Evolutionary conservation across 176 grass and related monocot genomes (phyloP), one percentile per base, ranked within the genome.

Genomic region (Carex kokanica): DNA sequence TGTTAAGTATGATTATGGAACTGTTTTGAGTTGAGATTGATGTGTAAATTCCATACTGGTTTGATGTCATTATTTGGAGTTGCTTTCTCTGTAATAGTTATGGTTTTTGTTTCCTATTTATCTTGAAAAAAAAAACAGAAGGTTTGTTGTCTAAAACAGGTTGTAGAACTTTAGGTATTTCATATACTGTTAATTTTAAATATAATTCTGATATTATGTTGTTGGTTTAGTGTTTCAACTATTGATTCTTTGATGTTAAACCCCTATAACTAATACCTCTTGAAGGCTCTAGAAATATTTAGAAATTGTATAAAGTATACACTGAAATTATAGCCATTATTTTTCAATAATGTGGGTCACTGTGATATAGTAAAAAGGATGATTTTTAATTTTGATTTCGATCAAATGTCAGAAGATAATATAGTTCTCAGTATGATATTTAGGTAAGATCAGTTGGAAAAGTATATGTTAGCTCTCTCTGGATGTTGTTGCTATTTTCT

Each of bases 11-110:
- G 57, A 38, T 59, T 6, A 60, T 60, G 55, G 31, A 62, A 34
- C 15, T 79, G 31, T 62, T 79, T 79, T 21, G 78, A 59, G 27
- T 57, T 78, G 74, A 78, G 74, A 57, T 80, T 61, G 78, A 80
- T 38, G 9, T 80, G 55, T 23, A 80, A 80, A 80, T 80, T 80
- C n/a, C 78, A 36, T 60, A 27, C 5, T 80, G 29, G 36, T 80
- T 55, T 80, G 78, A 80, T 80, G 9, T 57, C 34, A 27, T 36
- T 80, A n/a, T 80, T 60, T 41, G 55, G 2, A 61, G 32, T 61
- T 75, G 78, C 27, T 80, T 61, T 80, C 17, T 58, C 78, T 29
- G 34, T 70, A 41, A 41, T 70, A 20, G 34, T 41, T 70, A 70
- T 11, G 34, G 34, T n/a, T n/a, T 70, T 41, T n/a, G 15, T 41